Evolutionary conservation across 208 protist species (phyloP).

Genomic region (Wallacemonas rigidus): DNA sequence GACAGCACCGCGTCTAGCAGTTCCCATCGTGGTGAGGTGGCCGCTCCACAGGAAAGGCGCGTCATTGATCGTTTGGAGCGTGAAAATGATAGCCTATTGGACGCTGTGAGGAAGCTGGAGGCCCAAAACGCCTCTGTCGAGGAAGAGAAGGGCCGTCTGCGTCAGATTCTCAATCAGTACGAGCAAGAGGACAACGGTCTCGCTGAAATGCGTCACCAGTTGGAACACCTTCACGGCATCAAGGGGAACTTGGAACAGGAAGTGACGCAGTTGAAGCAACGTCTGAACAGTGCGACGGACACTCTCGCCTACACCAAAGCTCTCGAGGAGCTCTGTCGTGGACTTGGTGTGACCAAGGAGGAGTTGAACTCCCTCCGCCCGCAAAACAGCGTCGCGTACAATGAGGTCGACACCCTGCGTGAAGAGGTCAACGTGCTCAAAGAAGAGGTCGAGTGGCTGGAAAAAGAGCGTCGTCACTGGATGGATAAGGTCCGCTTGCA

Average conservation of each 20-base stretch:
- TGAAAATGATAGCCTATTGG: slow-evolving; percentile 73
- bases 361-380: slow-evolving; percentile 83
- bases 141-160: slow-evolving; percentile 63
- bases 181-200: slow-evolving; percentile 79
- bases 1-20: slow-evolving; percentile 1
- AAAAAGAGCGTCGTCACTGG: slow-evolving; percentile 86
- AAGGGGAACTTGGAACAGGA: slow-evolving; percentile 80
- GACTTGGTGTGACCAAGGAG: slow-evolving; percentile 82
- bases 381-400: slow-evolving; percentile 57
- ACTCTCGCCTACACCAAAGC: slow-evolving; percentile 80
- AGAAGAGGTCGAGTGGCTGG: slow-evolving; percentile 89
- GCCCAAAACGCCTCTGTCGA: slow-evolving; percentile 62
- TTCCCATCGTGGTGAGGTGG: background rate
- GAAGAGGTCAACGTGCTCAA: slow-evolving; percentile 78
- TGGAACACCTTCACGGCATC: slow-evolving; percentile 53
- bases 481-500: slow-evolving; percentile 92
- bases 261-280: slow-evolving; percentile 79
- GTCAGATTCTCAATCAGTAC: slow-evolving; percentile 66
- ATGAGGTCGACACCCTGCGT: slow-evolving; percentile 80
- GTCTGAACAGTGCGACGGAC: slow-evolving; percentile 84
- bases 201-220: slow-evolving; percentile 54
- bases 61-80: slow-evolving; percentile 45
- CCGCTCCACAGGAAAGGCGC: slow-evolving; percentile 21
- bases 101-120: slow-evolving; percentile 73
- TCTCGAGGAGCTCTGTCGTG: slow-evolving; percentile 77